Base-by-base conservation (phyloP, 169 alveolate genomes). In the Eimeria nieschulzi region DNA sequence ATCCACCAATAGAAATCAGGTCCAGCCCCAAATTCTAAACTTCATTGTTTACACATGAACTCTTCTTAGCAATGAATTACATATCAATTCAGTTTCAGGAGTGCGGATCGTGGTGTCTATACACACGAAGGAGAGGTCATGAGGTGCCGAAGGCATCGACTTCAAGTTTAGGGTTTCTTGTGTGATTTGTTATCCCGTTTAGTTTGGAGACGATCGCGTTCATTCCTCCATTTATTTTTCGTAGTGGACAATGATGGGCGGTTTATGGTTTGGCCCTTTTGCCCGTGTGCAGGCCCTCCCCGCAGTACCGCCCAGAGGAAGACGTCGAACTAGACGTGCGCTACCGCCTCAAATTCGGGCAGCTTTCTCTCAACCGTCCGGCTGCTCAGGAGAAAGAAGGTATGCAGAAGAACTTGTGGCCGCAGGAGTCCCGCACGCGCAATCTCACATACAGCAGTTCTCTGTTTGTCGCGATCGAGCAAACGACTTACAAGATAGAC, bases 341-440 rank as follows among this genome's bases (percentile, higher is more conserved):
- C 73, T 98, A 98, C 93, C 96, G 96, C 53, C 72, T 92, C 46
- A 97, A 96, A 92, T 97, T 99, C 71, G 98, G 98, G 1, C 99
- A 99, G 93, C 97, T 98, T 55, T 96, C 98, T 25, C 96, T 99
- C 61, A 98, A 97, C 91, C 96, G 97, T 71, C 99, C 99, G 8
- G 95, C 97, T 33, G 96, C 96, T 66, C 97, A 95, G 85, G 99
- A 98, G 93, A 96, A 95, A 61, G 99, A 97, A 73, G 98, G 98
- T n/a, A 64, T 56, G 33, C 97, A 95, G 21, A 93, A 96, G 86
- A 96, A 96, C 56, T 96, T 96, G 68, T 96, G 98, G 98, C 99
- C 99, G 2, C 98, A 98, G 93, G 99, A 98, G 87, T 99, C 99
- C 5, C 91, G 99, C 64, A 96, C 98, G 46, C 93, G 99, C 76